A percentile compares a stretch with the other conserved stretches of the same genome.
Evolutionary conservation across 2,329 filamentous ascomycete species (phyloP).

Genomic region (Fonsecaea pedrosoi): DNA sequence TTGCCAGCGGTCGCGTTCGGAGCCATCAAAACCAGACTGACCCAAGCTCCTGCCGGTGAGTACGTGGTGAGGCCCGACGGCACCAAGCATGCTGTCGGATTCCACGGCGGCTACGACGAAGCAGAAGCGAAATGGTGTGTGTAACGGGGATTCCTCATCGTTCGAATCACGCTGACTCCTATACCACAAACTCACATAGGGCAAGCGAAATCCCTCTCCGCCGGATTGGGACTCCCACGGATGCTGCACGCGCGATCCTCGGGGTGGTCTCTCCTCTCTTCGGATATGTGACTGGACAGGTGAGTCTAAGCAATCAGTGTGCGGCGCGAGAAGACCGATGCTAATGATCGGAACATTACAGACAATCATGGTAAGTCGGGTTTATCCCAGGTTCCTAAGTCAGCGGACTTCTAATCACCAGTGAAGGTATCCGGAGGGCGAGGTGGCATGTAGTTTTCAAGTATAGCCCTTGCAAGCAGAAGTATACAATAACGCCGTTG

Average conservation of each 20-base stretch:
- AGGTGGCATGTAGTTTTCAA: constrained; percentile 5
- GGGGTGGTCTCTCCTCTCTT: constrained; percentile 82
- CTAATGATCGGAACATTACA: background rate
- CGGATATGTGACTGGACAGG: constrained; percentile 80
- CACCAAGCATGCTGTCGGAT: constrained; percentile 8
- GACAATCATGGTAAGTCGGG: constrained; percentile 6
- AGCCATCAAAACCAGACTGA: constrained; percentile 77
- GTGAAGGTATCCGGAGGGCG: constrained; percentile 6
- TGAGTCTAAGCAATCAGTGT: constrained; percentile 3
- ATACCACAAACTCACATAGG: background rate
- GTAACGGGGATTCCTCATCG: background rate
- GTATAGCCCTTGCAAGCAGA: no score
- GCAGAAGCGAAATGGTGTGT: constrained; percentile 6
- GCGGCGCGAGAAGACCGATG: no score
- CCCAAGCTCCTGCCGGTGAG: constrained; percentile 68
- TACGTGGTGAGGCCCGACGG: constrained; percentile 73
- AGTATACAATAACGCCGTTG: no score
- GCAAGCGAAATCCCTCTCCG: constrained; percentile 4
- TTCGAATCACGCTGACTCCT: no score
- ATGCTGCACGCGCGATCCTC: constrained; percentile 78
- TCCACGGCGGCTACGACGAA: constrained; percentile 10
- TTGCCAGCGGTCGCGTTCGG: constrained; percentile 70
- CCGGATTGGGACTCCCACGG: constrained; percentile 52
- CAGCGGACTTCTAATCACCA: constrained; percentile 1
- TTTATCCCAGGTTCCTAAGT: background rate